phyloP scores from a whole-genome alignment of 2,329 filamentous ascomycete species.

The Ramularia endophylla region DNA sequence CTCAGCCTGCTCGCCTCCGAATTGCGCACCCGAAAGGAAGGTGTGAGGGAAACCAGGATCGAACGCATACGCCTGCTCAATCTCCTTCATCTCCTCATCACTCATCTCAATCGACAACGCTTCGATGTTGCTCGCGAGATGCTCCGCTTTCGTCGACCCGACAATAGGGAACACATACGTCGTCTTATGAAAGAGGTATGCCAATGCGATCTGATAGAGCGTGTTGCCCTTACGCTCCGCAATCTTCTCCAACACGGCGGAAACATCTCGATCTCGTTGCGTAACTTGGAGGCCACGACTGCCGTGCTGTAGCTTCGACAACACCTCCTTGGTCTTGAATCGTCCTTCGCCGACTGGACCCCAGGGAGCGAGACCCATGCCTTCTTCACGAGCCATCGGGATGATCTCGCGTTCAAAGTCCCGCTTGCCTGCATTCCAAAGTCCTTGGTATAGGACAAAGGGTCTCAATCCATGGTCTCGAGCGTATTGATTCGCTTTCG shows the following conservation, averaged over 20 bases:
- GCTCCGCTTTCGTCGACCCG: constrained; percentile 62
- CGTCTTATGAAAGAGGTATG: constrained; percentile 64
- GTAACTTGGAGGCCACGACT: background rate
- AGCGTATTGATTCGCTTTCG: constrained; percentile 44
- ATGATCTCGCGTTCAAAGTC: constrained; percentile 52
- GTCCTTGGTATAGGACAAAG: constrained; percentile 61
- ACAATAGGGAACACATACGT: constrained; percentile 66
- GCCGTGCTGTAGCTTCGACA: background rate
- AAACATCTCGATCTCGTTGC: constrained; percentile 32
- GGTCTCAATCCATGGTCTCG: constrained; percentile 61
- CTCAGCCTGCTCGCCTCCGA: constrained; percentile 1
- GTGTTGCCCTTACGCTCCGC: constrained; percentile 47
- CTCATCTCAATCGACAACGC: constrained; percentile 56
- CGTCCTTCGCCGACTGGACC: constrained; percentile 40
- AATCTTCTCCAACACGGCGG: constrained; percentile 54
- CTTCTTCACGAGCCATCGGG: constrained; percentile 57
- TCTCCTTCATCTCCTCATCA: constrained; percentile 57
- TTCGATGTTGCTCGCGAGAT: constrained; percentile 64
- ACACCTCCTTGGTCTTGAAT: constrained; percentile 37
- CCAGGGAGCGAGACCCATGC: constrained; percentile 55
- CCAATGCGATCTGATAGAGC: constrained; percentile 44
- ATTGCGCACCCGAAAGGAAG: constrained; percentile 40
- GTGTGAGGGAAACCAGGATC: constrained; percentile 61
- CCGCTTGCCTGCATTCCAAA: constrained; percentile 36
- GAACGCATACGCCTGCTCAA: constrained; percentile 58